Base-by-base conservation (phyloP, 202 grass and related monocot species). In the Panicum hallii region DNA sequence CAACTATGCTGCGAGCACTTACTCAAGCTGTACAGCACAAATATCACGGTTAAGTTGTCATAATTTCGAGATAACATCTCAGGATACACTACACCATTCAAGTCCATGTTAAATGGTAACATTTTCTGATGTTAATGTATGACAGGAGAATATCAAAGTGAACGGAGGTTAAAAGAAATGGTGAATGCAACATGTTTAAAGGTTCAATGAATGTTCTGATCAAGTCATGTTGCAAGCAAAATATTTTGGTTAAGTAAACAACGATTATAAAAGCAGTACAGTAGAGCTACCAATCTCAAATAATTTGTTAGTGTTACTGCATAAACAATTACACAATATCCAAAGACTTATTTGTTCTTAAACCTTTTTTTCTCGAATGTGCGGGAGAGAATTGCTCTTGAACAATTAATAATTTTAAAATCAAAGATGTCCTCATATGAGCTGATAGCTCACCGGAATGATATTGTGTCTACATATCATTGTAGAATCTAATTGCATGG, bases 181-280 rank as follows among this genome's bases (percentile, higher is more conserved):
- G 57, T 66, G 65, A 36, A 54, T 54, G 34, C 42, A 74, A 38
- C 28, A 67, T 67, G 19, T 67, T 67, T 79, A 52, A 76, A 76
- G 54, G 54, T 12, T 12, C 11, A 60, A 43, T 58, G 34, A 14
- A 43, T 44, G 20, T 38, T 60, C 10, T 53, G 32, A 67, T 64
- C 44, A 67, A 38, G 9, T 65, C 50, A 20, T 65, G 5, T 49
- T 36, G 46, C 8, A 20, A 26, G 14, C 47, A 42, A 46, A 69
- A 71, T 42, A 85, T 78, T 78, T 22, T 2, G 12, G 62, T 56
- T 46, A 16, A 84, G 26, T 26, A 26, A 26, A 26, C 26, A 26
- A 26, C 26, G 26, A 43, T 60, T 8, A 44, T 2, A 69, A 68
- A 48, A 32, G 3, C 9, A 13, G 41, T 71, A 47, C 22, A 60